Evolutionary conservation across 2,329 filamentous ascomycete genomes (phyloP), one percentile per base, ranked within the genome.

Genomic region (Penicillium fuscoglaucum): DNA sequence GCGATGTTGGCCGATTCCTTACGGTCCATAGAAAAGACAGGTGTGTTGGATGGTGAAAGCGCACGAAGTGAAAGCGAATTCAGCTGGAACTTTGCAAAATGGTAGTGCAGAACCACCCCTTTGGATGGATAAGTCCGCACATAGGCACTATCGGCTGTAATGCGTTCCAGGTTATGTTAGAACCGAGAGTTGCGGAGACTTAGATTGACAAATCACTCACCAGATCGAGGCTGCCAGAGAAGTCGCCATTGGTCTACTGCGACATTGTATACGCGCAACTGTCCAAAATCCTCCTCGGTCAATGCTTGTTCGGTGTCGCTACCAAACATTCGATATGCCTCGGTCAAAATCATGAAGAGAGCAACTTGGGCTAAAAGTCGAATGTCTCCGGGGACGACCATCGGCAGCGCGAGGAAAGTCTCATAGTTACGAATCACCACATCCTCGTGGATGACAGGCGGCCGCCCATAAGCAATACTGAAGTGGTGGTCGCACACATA

Each of bases 401-500:
- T 74, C 0, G 82, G 77, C 0, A 79, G 78, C 37, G 80, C 76
- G n/a, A 86, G 70, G 45, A 87, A 83, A 1, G 77, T 75, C 52
- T 86, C 83, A 74, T 83, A 83, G 6, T 83, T 83, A 50, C 83
- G 80, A 40, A 87, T 83, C 0, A 82, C 80, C 15, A 77, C 72
- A 54, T 87, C 83, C 52, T 87, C 84, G 29, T 83, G 81, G 0
- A 86, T 82, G 9, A 86, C 81, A 0, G 83, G 81, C 1, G 83
- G 82, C 3, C 85, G 77, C 2, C 84, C 83, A 54, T 87, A 87
- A 0, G 86, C 74, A 24, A 86, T 87, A 19, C 83, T 84, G 29
- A 87, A 83, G 68, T 88, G 86, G 60, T 87, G 85, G 65, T 88
- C 86, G 65, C 85, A 87, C 1, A 87, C 84, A 64, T 87, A 88